phyloP scores from a whole-genome alignment of 2,329 filamentous ascomycete species.

The Aspergillus sclerotialis region DNA sequence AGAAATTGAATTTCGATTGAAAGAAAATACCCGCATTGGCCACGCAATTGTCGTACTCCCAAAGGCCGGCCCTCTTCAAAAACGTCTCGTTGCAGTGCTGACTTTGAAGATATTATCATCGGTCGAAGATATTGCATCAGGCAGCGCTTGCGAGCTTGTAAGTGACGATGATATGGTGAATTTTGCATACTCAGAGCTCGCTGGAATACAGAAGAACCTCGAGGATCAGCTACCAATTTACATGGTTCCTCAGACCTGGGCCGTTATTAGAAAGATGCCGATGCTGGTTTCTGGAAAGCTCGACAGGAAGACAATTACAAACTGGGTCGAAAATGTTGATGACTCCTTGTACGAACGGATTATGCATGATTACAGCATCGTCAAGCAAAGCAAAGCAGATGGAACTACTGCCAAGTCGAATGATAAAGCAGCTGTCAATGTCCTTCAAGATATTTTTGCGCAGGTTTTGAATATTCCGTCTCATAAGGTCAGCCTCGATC shows the following conservation, averaged over 20 bases:
- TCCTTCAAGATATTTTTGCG: constrained; percentile 25
- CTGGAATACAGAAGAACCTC: constrained; percentile 29
- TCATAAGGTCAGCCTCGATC: constrained; percentile 25
- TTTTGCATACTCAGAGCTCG: constrained; percentile 21
- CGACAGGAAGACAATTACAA: constrained; percentile 32
- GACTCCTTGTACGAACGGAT: constrained; percentile 33
- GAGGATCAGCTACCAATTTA: constrained; percentile 39
- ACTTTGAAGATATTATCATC: constrained; percentile 24
- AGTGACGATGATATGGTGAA: constrained; percentile 15
- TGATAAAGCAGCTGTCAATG: constrained; percentile 10
- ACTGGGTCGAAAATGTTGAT: constrained; percentile 41
- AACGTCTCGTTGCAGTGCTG: constrained; percentile 40
- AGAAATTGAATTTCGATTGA: constrained; percentile 38
- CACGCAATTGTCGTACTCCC: constrained; percentile 39
- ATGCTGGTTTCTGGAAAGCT: constrained; percentile 30
- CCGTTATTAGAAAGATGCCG: constrained; percentile 34
- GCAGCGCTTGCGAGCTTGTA: constrained; percentile 27
- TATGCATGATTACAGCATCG: constrained; percentile 27
- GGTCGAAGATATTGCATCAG: constrained; percentile 18
- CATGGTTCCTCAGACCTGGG: constrained; percentile 38
- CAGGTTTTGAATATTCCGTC: constrained; percentile 29
- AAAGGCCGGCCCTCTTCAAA: constrained; percentile 35
- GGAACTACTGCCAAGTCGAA: constrained; percentile 10
- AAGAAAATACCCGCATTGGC: constrained; percentile 24
- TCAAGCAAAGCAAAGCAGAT: constrained; percentile 17